These are phyloP conservation scores for Malassezia yamatoensis DNA, from an alignment of 1,284 basidiomycete species.

Conservation along the genomic window DNA sequence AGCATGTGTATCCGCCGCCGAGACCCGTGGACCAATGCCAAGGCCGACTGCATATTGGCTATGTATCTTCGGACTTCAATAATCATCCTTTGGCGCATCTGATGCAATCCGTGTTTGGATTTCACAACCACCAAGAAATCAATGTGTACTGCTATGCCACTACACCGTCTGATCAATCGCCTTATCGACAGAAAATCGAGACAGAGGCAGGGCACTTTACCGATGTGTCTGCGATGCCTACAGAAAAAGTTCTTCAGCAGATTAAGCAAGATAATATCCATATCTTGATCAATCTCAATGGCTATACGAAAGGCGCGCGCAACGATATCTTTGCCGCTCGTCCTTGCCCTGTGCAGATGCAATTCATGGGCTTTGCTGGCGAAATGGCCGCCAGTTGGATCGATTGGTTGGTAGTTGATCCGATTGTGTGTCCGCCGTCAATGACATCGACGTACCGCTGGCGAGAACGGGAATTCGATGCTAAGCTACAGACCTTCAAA, in stretches of 20 bases:
- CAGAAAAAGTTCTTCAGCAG: conserved; percentile 51
- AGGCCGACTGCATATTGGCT: conserved; percentile 55
- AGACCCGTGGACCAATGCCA: conserved; percentile 54
- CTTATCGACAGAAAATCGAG: conserved; percentile 55
- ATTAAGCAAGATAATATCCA: conserved; percentile 56
- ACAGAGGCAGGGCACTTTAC: conserved; percentile 52
- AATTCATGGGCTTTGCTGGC: conserved; percentile 53
- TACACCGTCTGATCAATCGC: conserved; percentile 54
- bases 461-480: conserved; percentile 27
- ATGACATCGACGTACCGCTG: conserved; percentile 51
- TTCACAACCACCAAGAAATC: conserved; percentile 54
- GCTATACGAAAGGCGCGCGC: conserved; percentile 59
- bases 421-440: conserved; percentile 54
- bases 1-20: conserved; percentile 54
- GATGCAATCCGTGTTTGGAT: conserved; percentile 57
- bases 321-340: conserved; percentile 59
- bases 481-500: not conserved
- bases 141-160: conserved; percentile 56
- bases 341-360: conserved; percentile 57
- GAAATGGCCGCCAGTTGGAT: conserved; percentile 57
- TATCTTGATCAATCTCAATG: conserved; percentile 56
- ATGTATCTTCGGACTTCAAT: conserved; percentile 58
- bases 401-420: conserved; percentile 57
- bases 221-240: conserved; percentile 54
- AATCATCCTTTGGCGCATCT: conserved; percentile 59